Evolutionary conservation across 371 early-diverging fungal species (phyloP), one percentile per base, ranked within the genome.

Genomic region (Fennellomyces sp.): DNA sequence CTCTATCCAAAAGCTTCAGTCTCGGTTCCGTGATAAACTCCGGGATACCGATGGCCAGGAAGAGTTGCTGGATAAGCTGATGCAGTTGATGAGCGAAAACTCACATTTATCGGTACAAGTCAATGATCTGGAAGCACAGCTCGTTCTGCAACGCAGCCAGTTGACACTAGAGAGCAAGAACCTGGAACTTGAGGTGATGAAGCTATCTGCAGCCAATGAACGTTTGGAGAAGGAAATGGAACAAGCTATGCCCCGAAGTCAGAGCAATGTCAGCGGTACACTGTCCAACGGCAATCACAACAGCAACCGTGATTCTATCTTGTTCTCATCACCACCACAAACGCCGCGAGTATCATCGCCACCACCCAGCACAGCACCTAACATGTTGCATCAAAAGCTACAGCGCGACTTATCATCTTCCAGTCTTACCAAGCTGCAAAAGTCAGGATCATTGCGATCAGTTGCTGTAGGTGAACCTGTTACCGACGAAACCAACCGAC

Each of bases 171-270:
- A 81, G 47, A 69, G 70, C 33, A 78, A 74, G 54, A 72, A 75
- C 17, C 33, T 80, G 27, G 78, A 81, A 58, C 21, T 71, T 12
- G 75, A 81, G 48, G 48, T 77, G 28, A 70, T 76, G 66, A 75
- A 76, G 35, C 54, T 78, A 11, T 64, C 66, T 0, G 78, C 76
- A n/a, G 78, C 78, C 3, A 81, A 81, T 52, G 81, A 77, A 39
- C 72, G 76, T 1, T 61, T 81, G 42, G 81, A 81, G 50, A 75
- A 72, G 41, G 81, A 81, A 55, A 71, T 78, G 70, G 76, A 77
- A 31, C 78, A 77, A 53, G 57, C 70, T 17, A 15, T 76, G 30
- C 76, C 80, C 13, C 66, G 72, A 50, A 74, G 64, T 50, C 58
- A 41, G 15, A 51, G 48, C 23, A 54, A 26, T 25, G 17, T 15